Evolutionary conservation across 2,329 filamentous ascomycete species (phyloP).

Genomic region (Dactylellina drechsleri): DNA sequence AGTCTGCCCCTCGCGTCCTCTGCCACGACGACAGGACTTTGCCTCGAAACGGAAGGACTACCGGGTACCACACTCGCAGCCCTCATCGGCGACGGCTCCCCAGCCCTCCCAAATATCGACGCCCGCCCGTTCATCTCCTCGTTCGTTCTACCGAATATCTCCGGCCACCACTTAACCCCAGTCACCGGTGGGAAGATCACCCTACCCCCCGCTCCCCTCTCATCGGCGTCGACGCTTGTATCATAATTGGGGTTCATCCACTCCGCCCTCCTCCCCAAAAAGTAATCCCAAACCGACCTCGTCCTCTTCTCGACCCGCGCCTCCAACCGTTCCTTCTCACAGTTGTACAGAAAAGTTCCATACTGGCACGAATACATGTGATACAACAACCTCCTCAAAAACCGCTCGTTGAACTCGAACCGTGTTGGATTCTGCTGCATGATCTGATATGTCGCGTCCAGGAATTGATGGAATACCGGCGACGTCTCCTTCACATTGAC

Average conservation of each 20-base stretch:
- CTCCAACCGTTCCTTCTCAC: conserved; percentile 84
- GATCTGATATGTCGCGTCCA: conserved; percentile 92
- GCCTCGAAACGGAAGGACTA: conserved; percentile 59
- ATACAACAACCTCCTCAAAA: conserved; percentile 86
- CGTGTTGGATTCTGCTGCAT: conserved; percentile 83
- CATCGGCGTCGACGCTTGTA: conserved; percentile 69
- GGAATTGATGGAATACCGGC: conserved; percentile 96
- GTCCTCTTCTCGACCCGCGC: conserved; percentile 75
- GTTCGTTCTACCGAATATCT: conserved; percentile 84
- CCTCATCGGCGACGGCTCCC: conserved; percentile 48
- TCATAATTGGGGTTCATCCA: conserved; percentile 87
- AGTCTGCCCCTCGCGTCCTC: conserved; percentile 29
- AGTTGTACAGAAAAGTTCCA: conserved; percentile 95
- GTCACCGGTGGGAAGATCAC: conserved; percentile 79
- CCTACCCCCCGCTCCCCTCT: conserved; percentile 73
- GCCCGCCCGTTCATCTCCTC: conserved; percentile 84
- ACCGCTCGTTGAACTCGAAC: conserved; percentile 96
- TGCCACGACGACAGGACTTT: conserved; percentile 54
- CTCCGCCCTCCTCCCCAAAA: conserved; percentile 79
- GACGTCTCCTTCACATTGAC: conserved; percentile 77
- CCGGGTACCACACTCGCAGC: conserved; percentile 68
- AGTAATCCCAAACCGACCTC: conserved; percentile 94
- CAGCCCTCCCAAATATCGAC: conserved; percentile 39
- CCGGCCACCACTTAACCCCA: conserved; percentile 90
- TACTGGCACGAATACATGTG: conserved; percentile 97